A percentile compares a stretch with the other conserved stretches of the same genome.
Conservation (phyloP, 805 yeast species). For the Yarrowia sp. region DNA sequence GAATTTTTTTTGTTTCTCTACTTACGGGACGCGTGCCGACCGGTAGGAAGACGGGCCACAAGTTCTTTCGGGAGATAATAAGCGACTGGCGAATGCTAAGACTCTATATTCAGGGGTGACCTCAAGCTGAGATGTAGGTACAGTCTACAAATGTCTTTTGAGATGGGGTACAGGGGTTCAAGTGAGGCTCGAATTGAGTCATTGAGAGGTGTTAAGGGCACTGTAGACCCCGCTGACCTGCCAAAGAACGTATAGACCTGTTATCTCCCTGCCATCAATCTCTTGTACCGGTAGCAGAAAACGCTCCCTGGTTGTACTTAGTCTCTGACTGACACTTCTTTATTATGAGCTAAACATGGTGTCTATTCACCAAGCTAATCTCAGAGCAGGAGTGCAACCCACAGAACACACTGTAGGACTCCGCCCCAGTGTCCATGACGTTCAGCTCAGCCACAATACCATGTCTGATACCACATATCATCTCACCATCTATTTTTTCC, state of each 20-base stretch:
- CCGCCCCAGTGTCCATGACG: no score
- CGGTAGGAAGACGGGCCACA: background rate
- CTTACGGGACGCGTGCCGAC: background rate
- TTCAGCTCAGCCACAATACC: no score
- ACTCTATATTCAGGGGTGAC: conserved; percentile 12
- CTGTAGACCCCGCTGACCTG: no score
- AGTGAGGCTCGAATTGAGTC: background rate
- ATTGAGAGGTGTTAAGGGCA: no score
- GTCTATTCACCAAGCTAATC: background rate
- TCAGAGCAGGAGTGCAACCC: no score
- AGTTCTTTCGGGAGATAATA: background rate
- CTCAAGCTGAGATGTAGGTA: conserved; percentile 4
- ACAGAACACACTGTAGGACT: no score
- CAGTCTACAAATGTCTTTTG: conserved; percentile 1
- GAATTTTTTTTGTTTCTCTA: background rate
- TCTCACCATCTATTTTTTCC: no score
- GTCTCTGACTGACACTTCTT: background rate
- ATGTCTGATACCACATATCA: no score
- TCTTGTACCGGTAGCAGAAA: no score
- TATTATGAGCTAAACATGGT: conserved; percentile 7
- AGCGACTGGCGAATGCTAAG: conserved; percentile 23
- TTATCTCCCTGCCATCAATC: no score
- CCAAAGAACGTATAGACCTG: no score
- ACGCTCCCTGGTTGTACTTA: no score
- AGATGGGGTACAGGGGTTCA: background rate